These are phyloP conservation scores for Cladosporium sp. DNA, from an alignment of 2,329 filamentous ascomycete genomes.

Conservation along the genomic window DNA sequence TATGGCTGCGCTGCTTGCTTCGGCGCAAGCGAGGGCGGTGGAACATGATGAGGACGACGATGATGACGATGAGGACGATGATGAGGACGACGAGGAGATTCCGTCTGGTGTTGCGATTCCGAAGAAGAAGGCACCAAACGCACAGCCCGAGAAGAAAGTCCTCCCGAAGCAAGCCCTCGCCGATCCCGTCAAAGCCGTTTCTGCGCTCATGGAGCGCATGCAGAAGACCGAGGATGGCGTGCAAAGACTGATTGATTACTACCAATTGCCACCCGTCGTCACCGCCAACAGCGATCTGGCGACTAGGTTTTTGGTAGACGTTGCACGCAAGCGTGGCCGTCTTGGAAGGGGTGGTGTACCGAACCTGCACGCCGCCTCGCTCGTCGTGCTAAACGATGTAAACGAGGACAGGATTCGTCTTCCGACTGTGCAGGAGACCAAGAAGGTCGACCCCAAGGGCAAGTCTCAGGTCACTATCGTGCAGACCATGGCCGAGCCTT, in stretches of 20 bases:
- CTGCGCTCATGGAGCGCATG: slow-evolving; percentile 74
- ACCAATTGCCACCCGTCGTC: slow-evolving; percentile 76
- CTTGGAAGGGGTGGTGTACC: slow-evolving; percentile 85
- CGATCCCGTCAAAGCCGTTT: slow-evolving; percentile 83
- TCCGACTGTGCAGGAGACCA: slow-evolving; percentile 31
- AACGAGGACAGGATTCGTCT: slow-evolving; percentile 73
- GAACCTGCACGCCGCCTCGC: slow-evolving; percentile 79
- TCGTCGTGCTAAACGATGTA: slow-evolving; percentile 95
- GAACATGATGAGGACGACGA: slow-evolving; percentile 56
- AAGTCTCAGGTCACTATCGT: slow-evolving; percentile 80
- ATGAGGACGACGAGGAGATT: slow-evolving; percentile 42
- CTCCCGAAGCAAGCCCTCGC: slow-evolving; percentile 90
- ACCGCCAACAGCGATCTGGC: slow-evolving; percentile 64
- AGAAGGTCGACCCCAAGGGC: slow-evolving; percentile 26
- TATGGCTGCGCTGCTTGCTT: slow-evolving; percentile 85
- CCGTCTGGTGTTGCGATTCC: slow-evolving; percentile 14
- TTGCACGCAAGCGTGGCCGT: slow-evolving; percentile 85
- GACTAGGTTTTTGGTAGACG: slow-evolving; percentile 88
- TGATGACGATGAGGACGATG: slow-evolving; percentile 52
- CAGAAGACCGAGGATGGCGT: slow-evolving; percentile 67
- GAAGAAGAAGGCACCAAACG: slow-evolving; percentile 8
- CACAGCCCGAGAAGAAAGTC: slow-evolving; percentile 52
- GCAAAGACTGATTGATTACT: slow-evolving; percentile 72
- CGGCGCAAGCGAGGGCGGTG: slow-evolving; percentile 71
- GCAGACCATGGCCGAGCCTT: slow-evolving; percentile 87